Evolutionary conservation across 495 filamentous ascomycete genomes (phyloP), one percentile per base, ranked within the genome.

Genomic region (Lasiosphaeria ovina): DNA sequence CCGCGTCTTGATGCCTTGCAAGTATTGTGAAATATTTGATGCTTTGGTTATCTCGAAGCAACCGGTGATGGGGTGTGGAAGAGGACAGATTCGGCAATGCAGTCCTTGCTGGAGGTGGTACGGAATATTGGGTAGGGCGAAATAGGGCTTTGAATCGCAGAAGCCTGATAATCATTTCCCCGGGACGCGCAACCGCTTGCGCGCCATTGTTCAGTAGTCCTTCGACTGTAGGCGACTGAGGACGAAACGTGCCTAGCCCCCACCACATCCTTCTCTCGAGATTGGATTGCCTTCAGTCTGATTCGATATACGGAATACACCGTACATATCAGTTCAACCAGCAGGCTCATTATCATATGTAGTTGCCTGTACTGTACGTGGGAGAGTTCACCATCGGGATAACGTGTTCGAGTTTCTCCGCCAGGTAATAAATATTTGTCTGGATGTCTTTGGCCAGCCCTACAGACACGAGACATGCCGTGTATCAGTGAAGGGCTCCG

Each of bases 151-250:
- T n/a, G 5, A 47, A 4, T 7, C 12, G 44, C 12, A 47, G 38
- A 24, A 35, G 56, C 33, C 44, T 51, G 35, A 24, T 35, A 24
- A 51, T 33, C 44, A 14, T 14, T 36, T 32, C 24, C 17, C 33
- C 4, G 12, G 54, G 57, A 64, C 66, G 62, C 66, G 66, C 62
- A 65, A 68, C 40, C 42, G 38, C 57, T 53, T 68, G 59, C 63
- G 63, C 44, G 16, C 44, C 12, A 47, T 24, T 24, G 1, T 24
- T 24, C 61, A 54, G 35, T 8, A 8, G 44, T 34, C 10, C 3
- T 34, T 34, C 10, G 16, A 45, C n/a, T 9, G 24, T 24, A 24
- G 24, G 2, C 24, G 24, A 24, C 24, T 24, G 24, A 24, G 24
- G 24, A 24, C 24, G 24, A 24, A 24, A 24, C 24, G 24, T 24